Percentiles rank a stretch among this genome's conserved stretches.
Conservation (phyloP, 2,329 filamentous ascomycete genomes). For the Tolypocladium tropicale region DNA sequence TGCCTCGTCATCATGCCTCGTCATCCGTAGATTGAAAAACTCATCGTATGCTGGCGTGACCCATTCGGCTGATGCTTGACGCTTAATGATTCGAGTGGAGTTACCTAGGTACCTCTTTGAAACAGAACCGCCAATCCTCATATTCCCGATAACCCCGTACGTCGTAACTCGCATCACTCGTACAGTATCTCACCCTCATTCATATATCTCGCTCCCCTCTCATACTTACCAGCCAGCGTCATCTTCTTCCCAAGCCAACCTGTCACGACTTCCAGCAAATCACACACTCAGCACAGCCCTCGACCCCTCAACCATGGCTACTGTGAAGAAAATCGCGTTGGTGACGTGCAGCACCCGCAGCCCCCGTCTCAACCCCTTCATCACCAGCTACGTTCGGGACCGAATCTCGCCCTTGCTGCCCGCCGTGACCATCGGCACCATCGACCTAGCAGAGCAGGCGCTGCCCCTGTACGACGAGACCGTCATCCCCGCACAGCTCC, state of each 20-base stretch:
- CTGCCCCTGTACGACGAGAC: slow-evolving; percentile 36
- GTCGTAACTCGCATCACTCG: neutral
- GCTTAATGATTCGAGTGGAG: too few species aligned
- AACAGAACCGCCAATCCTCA: too few species aligned
- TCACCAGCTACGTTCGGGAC: slow-evolving; percentile 21
- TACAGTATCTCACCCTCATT: neutral
- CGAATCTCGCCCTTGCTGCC: slow-evolving; percentile 10
- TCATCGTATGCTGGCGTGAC: too few species aligned
- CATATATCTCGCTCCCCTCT: neutral
- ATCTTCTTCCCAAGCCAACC: too few species aligned
- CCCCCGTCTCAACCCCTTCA: slow-evolving; percentile 20
- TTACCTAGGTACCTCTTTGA: too few species aligned
- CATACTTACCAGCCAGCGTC: too few species aligned
- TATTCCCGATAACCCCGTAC: neutral
- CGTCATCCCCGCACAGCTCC: slow-evolving; percentile 26
- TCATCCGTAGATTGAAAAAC: too few species aligned
- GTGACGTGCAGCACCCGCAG: slow-evolving; percentile 25
- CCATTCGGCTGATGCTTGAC: too few species aligned
- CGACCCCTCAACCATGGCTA: neutral
- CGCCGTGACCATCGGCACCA: slow-evolving; percentile 8
- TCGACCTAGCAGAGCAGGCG: slow-evolving; percentile 27
- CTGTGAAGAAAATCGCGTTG: slow-evolving; percentile 17
- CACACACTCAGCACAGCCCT: neutral
- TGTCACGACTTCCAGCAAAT: too few species aligned
- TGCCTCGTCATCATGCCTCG: too few species aligned